phyloP scores from a whole-genome alignment of 495 filamentous ascomycete genomes.

The Hyphodiscus hymeniophilus region DNA sequence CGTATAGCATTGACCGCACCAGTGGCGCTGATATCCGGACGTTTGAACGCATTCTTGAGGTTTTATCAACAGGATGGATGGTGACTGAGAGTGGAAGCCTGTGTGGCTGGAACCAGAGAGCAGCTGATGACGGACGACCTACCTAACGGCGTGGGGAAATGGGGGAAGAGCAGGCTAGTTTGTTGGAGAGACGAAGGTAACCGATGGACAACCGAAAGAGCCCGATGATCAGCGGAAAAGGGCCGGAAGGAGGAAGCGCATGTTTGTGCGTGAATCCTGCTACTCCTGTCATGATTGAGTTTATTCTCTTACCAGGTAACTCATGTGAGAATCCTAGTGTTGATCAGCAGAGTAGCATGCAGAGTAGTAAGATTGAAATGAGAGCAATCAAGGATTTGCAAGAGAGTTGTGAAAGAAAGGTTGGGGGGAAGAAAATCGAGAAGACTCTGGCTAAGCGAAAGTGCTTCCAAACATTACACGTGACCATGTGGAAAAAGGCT shows the following conservation, averaged over 20 bases:
- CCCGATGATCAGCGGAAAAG: background rate
- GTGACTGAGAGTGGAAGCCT: background rate
- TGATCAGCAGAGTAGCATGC: background rate
- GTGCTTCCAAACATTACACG: too few species aligned
- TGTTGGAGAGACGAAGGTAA: background rate
- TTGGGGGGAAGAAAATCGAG: background rate
- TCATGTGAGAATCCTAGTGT: background rate
- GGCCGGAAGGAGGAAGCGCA: background rate
- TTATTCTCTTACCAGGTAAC: too few species aligned
- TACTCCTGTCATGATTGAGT: background rate
- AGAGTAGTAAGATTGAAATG: too few species aligned
- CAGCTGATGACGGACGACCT: background rate
- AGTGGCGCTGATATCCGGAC: constrained; percentile 15
- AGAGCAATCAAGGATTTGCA: background rate
- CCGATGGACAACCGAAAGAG: background rate
- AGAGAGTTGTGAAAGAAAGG: background rate
- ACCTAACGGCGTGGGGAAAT: background rate
- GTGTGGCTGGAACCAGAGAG: background rate
- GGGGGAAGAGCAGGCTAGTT: background rate
- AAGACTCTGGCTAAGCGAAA: too few species aligned
- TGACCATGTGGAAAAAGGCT: too few species aligned
- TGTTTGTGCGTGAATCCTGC: too few species aligned
- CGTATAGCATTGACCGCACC: constrained; percentile 12
- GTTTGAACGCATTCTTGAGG: constrained; percentile 17
- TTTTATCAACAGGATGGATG: background rate